phyloP scores from a whole-genome alignment of 1,284 basidiomycete species.

The Neotropicomus parvogracilis region DNA sequence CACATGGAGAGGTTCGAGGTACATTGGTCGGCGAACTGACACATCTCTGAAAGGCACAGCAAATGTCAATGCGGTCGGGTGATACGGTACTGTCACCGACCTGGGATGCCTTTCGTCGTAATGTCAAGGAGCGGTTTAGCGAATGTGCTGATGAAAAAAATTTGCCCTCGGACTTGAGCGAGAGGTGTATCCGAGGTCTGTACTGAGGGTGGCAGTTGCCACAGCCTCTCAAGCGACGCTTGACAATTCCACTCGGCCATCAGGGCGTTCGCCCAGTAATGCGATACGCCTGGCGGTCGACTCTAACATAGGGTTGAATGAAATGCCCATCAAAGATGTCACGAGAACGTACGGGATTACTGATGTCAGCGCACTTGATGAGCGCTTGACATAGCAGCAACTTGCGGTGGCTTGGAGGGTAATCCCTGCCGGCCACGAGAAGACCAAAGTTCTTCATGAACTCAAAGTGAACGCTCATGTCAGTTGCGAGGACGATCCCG shows the following conservation, averaged over 20 bases:
- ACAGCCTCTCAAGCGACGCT: slow-evolving; percentile 73
- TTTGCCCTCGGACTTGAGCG: slow-evolving; percentile 78
- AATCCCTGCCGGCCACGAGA: slow-evolving; percentile 42
- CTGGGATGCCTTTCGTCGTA: slow-evolving; percentile 68
- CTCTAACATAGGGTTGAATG: slow-evolving; percentile 48
- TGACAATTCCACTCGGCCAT: slow-evolving; percentile 89
- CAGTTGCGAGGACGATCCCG: slow-evolving; percentile 83
- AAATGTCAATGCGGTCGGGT: slow-evolving; percentile 6
- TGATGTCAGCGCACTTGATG: slow-evolving; percentile 95
- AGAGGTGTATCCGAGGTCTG: slow-evolving; percentile 61
- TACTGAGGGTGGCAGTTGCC: slow-evolving; percentile 74
- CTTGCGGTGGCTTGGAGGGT: slow-evolving; percentile 47
- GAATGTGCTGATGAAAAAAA: slow-evolving; percentile 86
- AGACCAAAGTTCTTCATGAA: slow-evolving; percentile 72
- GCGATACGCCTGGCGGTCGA: slow-evolving; percentile 85
- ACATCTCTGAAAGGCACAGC: slow-evolving; percentile 52
- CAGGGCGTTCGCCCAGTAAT: slow-evolving; percentile 87
- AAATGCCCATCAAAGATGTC: slow-evolving; percentile 6
- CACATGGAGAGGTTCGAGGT: slow-evolving; percentile 63
- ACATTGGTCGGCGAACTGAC: slow-evolving; percentile 60
- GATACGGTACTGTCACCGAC: slow-evolving; percentile 35
- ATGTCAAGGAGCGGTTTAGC: slow-evolving; percentile 80
- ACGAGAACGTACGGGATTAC: slow-evolving; percentile 75
- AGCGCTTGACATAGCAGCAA: slow-evolving; percentile 84
- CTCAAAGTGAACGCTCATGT: slow-evolving; percentile 85